Evolutionary conservation across 2,329 filamentous ascomycete species (phyloP).

Genomic region (Aspergillus tanneri): DNA sequence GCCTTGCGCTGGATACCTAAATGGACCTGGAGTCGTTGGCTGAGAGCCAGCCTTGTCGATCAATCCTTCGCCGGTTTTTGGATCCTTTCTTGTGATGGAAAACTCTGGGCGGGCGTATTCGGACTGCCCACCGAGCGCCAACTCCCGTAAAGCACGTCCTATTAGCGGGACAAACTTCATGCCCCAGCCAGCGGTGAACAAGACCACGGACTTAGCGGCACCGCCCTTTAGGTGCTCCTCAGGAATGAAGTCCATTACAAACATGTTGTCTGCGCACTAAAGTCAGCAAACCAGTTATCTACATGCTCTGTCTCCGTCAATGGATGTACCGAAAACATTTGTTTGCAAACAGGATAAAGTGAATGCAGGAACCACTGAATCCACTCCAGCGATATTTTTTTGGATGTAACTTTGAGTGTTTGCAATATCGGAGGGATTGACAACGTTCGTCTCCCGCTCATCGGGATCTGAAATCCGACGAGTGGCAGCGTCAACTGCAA

Average conservation of each 20-base stretch:
- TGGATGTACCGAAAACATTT: neutral
- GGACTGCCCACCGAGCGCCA: neutral
- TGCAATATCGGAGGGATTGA: neutral
- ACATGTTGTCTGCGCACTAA: neutral
- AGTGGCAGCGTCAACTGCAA: neutral
- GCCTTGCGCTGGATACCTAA: too few species aligned
- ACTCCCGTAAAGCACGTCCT: neutral
- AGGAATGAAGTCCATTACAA: neutral
- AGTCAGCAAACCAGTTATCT: too few species aligned
- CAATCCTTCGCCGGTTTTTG: neutral
- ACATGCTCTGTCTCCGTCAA: too few species aligned
- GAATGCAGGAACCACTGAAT: neutral
- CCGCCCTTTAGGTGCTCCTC: neutral
- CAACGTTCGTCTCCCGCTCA: neutral
- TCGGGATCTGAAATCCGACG: neutral
- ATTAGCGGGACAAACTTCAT: neutral
- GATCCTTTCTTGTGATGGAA: neutral
- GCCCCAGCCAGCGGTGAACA: neutral
- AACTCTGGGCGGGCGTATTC: neutral
- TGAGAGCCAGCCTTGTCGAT: neutral
- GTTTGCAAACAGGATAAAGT: neutral
- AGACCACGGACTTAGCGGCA: neutral
- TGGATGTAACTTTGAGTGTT: neutral
- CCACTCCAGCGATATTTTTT: neutral
- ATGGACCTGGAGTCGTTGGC: too few species aligned